phyloP scores from a whole-genome alignment of 768 basidiomycete species.

The Xerocomellus chrysenteron region DNA sequence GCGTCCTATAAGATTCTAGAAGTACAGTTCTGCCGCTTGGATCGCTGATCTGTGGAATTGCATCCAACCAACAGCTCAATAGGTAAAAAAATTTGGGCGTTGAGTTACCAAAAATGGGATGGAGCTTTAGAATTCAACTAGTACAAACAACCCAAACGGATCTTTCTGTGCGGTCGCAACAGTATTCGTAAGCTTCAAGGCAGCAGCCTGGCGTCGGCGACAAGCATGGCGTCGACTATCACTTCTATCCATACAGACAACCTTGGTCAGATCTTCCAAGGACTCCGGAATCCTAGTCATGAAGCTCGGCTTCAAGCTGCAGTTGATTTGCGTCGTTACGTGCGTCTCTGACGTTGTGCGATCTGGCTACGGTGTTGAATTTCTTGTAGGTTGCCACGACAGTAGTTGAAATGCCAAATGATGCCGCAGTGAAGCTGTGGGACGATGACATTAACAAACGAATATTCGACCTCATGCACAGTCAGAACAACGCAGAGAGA shows the following conservation, averaged over 20 bases:
- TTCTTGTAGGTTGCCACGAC: constrained; percentile 61
- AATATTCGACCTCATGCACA: constrained; percentile 82
- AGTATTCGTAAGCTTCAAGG: constrained; percentile 9
- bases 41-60: neutral
- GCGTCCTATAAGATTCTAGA: neutral
- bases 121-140: constrained; percentile 27
- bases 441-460: constrained; percentile 79
- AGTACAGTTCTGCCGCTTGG: neutral
- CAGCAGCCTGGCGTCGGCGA: constrained; percentile 9
- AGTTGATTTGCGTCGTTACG: constrained; percentile 71
- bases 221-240: constrained; percentile 60
- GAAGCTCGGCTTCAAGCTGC: constrained; percentile 71
- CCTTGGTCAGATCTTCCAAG: constrained; percentile 65
- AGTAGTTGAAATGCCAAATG: constrained; percentile 78
- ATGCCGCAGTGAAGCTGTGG: constrained; percentile 80
- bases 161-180: neutral
- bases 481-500: constrained; percentile 73
- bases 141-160: constrained; percentile 28
- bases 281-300: constrained; percentile 59
- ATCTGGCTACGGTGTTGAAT: constrained; percentile 11
- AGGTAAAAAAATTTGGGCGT: neutral
- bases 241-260: constrained; percentile 59
- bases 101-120: constrained; percentile 11
- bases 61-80: too few species aligned
- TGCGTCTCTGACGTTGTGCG: constrained; percentile 35